phyloP scores from a whole-genome alignment of 495 filamentous ascomycete species.

The Xylona heveae region DNA sequence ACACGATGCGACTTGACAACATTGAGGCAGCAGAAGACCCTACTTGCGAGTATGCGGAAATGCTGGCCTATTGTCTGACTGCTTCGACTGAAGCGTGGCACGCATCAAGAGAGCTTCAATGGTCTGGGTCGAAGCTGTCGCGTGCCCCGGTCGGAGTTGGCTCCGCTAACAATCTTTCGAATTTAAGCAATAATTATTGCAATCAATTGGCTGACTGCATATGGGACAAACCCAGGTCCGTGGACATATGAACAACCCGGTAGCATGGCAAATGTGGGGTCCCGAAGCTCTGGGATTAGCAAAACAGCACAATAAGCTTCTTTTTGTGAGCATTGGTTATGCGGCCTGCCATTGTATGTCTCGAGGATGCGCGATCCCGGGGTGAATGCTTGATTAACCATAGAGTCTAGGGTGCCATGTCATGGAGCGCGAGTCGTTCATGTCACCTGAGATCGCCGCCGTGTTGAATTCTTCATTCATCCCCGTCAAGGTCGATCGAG shows the following conservation, averaged over 20 bases:
- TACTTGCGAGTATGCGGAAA: too few species aligned
- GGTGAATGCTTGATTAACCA: background rate
- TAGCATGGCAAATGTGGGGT: conserved; percentile 86
- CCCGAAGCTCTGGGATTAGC: conserved; percentile 57
- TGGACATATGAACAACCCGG: conserved; percentile 61
- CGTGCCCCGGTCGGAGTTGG: too few species aligned
- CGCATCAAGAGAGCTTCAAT: too few species aligned
- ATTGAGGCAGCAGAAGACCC: background rate
- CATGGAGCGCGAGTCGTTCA: conserved; percentile 88
- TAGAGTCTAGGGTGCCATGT: conserved; percentile 40
- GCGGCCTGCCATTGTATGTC: conserved; percentile 79
- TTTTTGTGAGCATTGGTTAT: conserved; percentile 93
- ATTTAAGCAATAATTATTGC: background rate
- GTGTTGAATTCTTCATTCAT: conserved; percentile 78
- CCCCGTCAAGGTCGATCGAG: conserved; percentile 81
- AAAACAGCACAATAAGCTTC: conserved; percentile 54
- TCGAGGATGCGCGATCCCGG: background rate
- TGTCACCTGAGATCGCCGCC: conserved; percentile 54
- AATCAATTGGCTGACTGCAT: background rate
- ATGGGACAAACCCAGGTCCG: conserved; percentile 37
- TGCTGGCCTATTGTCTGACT: too few species aligned
- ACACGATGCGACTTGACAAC: conserved; percentile 5
- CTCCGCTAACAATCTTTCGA: too few species aligned
- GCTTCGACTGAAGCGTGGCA: too few species aligned
- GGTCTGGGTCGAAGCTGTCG: too few species aligned